Evolutionary conservation across 139 green algal species (phyloP), one percentile per base, ranked within the genome.

Genomic region (Limnomonas spitsbergensis): DNA sequence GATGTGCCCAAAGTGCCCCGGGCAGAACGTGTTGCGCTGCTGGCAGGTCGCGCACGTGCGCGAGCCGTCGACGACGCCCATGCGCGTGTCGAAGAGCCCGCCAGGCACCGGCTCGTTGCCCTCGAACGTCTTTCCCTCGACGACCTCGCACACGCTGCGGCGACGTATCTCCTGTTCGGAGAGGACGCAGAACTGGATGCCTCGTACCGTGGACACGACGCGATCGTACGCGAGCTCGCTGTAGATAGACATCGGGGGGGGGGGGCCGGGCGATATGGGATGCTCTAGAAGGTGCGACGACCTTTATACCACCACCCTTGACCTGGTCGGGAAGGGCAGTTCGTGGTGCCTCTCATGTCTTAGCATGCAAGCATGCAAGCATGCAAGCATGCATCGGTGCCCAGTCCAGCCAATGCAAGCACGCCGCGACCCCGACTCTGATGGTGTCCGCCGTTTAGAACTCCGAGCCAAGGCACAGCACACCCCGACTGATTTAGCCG

Each of bases 1-100:
- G 37, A 98, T 87, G 88, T 98, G 94, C 20, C 95, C 95, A 88
- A 99, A 99, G 83, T 98, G 94, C 2, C 95, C 95, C 0, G 95
- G 95, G 77, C 91, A 98, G 78, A 98, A 92, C 66, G 89, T 79
- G 74, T 90, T 85, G 47, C 80, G 78, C 7, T 82, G 77, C 9
- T 88, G 88, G 80, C 95, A 92, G 9, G 91, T 95, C 4, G 76
- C 81, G 77, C 92, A 96, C 71, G 89, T 89, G 6, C 89, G 42
- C n/a, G 69, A 75, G 69, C 85, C 79, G 76, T 97, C 93, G 81
- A 98, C 92, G 1, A 94, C 97, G 35, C 95, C 95, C 91, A 99
- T 85, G 52, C 89, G 84, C 1, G 88, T 89, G 85, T 99, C 95
- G 56, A 74, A 89, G 29, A 98, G 84, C 24, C 95, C 95, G 3